Base-by-base conservation (phyloP, 1,284 basidiomycete species). In the Chalciporus sp. region DNA sequence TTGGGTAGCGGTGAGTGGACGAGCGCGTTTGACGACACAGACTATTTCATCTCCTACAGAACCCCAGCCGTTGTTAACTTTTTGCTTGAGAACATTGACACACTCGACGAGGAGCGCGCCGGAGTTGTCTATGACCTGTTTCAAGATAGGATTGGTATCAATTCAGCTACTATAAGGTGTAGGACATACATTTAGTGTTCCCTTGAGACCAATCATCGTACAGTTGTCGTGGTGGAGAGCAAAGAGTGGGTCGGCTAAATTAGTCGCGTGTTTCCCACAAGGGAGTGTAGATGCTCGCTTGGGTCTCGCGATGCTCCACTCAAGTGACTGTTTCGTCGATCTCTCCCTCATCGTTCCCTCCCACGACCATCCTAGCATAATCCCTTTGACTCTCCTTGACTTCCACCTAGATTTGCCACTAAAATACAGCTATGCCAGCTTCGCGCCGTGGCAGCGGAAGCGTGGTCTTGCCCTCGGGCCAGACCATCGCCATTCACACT, bases 111-210 rank as follows among this genome's bases (percentile, higher is more conserved):
- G 78, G 58, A 98, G 80, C 2, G 93, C 96, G 53, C 96, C 96
- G n/a, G 96, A 96, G 76, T 99, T 99, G 82, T 98, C 96, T 72
- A 98, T 97, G 64, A 95, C 89, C 91, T 95, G 65, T 29, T 35
- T 10, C 42, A 23, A 16, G 16, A 8, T 3, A 16, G 28, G 4
- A 44, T 58, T 20, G 20, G 28, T 8, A 9, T 14, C 20, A 28
- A 6, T n/a, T 14, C 42, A 10, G 16, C 33, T 46, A 49, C 42
- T 20, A 37, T n/a, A 29, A 9, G 19, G 19, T 10, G 48, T 47
- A 51, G 17, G 47, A 74, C 83, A 54, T 63, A 90, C 92, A 74
- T 91, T 94, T 62, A 96, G 82, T 0, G 88, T 93, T 55, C 87
- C 84, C 71, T 97, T 97, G 69, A 97, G 90, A 58, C 94, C 93